A percentile compares a stretch with the other conserved stretches of the same genome.
Evolutionary conservation across 2,329 filamentous ascomycete genomes (phyloP).

Genomic region (Thelonectria olida): DNA sequence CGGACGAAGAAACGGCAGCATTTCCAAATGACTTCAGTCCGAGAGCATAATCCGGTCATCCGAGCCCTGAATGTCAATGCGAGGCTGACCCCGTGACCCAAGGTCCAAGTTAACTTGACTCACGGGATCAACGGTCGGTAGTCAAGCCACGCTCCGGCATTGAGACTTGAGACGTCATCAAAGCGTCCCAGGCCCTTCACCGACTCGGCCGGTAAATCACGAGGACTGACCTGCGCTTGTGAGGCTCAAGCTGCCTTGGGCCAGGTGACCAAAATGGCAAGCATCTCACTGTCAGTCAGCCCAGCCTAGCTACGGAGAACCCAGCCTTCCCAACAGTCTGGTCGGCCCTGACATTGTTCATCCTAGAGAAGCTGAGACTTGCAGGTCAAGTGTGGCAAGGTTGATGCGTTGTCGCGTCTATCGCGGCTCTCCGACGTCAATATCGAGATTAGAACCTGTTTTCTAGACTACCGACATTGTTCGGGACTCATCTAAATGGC

Average conservation of each 20-base stretch:
- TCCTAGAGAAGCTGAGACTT: slow-evolving; percentile 35
- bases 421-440: slow-evolving; percentile 24
- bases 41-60: neutral
- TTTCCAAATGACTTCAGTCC: neutral
- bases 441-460: slow-evolving; percentile 32
- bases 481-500: slow-evolving; percentile 24
- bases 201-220: slow-evolving; percentile 11
- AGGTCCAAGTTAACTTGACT: slow-evolving; percentile 4
- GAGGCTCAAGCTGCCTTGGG: neutral
- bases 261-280: slow-evolving; percentile 15
- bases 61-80: slow-evolving; percentile 1
- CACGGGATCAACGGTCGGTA: slow-evolving; percentile 15
- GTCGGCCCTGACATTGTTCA: slow-evolving; percentile 1
- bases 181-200: slow-evolving; percentile 11
- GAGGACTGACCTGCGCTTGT: slow-evolving; percentile 9
- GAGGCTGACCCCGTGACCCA: slow-evolving; percentile 7
- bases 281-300: too few relatives aligned
- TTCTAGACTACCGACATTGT: slow-evolving; percentile 29
- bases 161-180: slow-evolving; percentile 10
- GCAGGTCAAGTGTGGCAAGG: slow-evolving; percentile 35
- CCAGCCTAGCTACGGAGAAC: slow-evolving; percentile 3
- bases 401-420: slow-evolving; percentile 39
- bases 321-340: slow-evolving; percentile 15
- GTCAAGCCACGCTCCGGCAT: neutral
- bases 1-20: slow-evolving; percentile 13